Evolutionary conservation across 495 filamentous ascomycete species (phyloP).

Genomic region (Hypoxylon crocopeplum): DNA sequence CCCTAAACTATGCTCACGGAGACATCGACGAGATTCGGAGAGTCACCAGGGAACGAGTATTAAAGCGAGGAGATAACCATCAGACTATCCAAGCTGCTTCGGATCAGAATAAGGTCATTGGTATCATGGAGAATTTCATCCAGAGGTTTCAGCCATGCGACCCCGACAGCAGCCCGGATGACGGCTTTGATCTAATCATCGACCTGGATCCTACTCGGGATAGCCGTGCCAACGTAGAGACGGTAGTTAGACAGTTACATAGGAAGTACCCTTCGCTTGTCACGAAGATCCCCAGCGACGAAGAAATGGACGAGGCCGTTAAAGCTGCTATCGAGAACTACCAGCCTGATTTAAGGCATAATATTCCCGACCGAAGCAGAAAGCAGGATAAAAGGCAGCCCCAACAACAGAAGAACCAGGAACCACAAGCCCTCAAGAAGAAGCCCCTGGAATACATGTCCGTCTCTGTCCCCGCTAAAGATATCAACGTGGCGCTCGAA

Average conservation of each 20-base stretch:
- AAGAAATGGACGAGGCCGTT: slow-evolving; percentile 85
- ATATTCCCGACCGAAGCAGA: slow-evolving; percentile 60
- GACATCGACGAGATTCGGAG: slow-evolving; percentile 70
- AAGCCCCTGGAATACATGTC: slow-evolving; percentile 81
- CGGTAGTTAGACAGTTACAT: slow-evolving; percentile 72
- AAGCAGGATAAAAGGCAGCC: slow-evolving; percentile 52
- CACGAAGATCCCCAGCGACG: slow-evolving; percentile 67
- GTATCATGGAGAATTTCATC: slow-evolving; percentile 96
- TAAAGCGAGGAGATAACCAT: slow-evolving; percentile 91
- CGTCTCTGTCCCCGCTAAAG: slow-evolving; percentile 65
- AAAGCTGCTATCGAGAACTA: slow-evolving; percentile 77
- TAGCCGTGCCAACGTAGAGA: slow-evolving; percentile 88
- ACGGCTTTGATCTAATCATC: slow-evolving; percentile 80
- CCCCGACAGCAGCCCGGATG: slow-evolving; percentile 67
- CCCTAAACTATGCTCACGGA: slow-evolving; percentile 89
- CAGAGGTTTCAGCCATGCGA: slow-evolving; percentile 81
- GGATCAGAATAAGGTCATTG: slow-evolving; percentile 69
- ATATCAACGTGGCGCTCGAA: slow-evolving; percentile 68
- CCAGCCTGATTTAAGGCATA: slow-evolving; percentile 74
- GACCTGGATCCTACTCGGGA: slow-evolving; percentile 77
- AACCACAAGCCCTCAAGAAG: slow-evolving; percentile 50
- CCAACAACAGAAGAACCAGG: slow-evolving; percentile 42
- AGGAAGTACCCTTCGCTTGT: slow-evolving; percentile 77
- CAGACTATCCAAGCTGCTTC: slow-evolving; percentile 92
- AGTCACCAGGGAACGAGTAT: slow-evolving; percentile 79